A percentile compares a stretch with the other conserved stretches of the same genome.
Evolutionary conservation across 192 early-diverging fungal genomes (phyloP).

Genomic region (Coemansia sp.): DNA sequence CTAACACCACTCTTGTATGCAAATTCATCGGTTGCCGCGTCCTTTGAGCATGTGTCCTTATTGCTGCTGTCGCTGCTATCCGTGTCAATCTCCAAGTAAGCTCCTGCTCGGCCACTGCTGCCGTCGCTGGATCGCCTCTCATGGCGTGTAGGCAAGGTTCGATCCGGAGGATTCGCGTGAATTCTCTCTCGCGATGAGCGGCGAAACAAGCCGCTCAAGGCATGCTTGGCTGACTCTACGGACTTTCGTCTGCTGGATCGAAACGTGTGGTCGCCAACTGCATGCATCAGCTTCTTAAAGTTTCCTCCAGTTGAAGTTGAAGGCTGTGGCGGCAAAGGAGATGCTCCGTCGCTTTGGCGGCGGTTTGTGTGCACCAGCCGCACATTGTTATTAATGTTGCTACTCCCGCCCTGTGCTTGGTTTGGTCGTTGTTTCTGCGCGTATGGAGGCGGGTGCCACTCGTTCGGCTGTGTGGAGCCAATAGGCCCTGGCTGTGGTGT

Average conservation of each 20-base stretch:
- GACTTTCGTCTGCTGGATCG: conserved; percentile 11
- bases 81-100: neutral
- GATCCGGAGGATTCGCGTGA: neutral
- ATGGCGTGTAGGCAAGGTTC: neutral
- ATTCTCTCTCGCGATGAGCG: conserved; percentile 8
- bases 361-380: neutral
- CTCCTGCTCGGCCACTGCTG: neutral
- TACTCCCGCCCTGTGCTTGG: neutral
- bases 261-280: conserved; percentile 21
- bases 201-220: conserved; percentile 23
- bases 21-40: neutral
- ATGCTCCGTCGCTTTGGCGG: neutral
- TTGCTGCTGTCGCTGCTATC: neutral
- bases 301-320: neutral
- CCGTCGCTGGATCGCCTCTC: neutral
- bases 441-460: conserved; percentile 1
- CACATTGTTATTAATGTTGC: neutral
- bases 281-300: conserved; percentile 17
- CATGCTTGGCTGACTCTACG: conserved; percentile 4
- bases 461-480: neutral
- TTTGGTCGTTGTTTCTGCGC: neutral
- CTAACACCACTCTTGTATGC: neutral
- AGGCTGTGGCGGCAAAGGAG: neutral
- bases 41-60: neutral
- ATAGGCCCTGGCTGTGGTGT: neutral